Base-by-base conservation (phyloP, 2,329 filamentous ascomycete genomes). In the Ophiostoma fasciatum region DNA sequence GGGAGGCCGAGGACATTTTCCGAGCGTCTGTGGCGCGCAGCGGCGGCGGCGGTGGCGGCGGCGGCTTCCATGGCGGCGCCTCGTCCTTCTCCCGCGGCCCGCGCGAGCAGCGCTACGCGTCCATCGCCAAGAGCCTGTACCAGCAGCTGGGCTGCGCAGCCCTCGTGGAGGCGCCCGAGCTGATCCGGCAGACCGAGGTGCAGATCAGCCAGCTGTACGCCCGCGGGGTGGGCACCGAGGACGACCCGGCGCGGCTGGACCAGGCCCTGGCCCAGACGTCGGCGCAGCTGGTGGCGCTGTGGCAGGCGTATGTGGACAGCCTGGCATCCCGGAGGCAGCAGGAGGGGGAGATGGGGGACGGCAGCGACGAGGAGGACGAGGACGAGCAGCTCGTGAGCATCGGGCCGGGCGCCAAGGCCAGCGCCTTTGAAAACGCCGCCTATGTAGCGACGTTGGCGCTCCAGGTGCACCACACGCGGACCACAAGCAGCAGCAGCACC, bases 371-470 rank as follows among this genome's bases (percentile, higher is more conserved):
- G 7, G 33, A 37, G 5, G 30, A 37, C 9, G 62, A 64, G 36
- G 64, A 66, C 44, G 71, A 71, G 49, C 66, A 73, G 36, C 58
- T 60, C 28, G 66, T 68, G 15, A 72, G 71, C 30, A 75, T 84
- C 50, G 81, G 77, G 0, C 80, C 74, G 21, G 73, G 71, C 4
- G 60, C 70, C 9, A 58, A 70, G 25, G 66, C 74, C 2, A 66
- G 74, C 5, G 59, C 76, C 6, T 75, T 84, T 40, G 67, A 76
- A 36, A 87, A 88, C 51, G 85, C 87, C 4, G 70, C 74, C 38
- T 93, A 78, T 48, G 53, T 94, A n/a, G 78, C 80, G 13, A 74
- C 74, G 21, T 63, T 94, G 18, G 66, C 92, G 26, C 67, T 96
- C 26, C 75, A 75, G 42, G 70, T 94, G 38, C 79, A 87, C 47